phyloP scores from a whole-genome alignment of 2,329 filamentous ascomycete species.

The Fusarium sp. region DNA sequence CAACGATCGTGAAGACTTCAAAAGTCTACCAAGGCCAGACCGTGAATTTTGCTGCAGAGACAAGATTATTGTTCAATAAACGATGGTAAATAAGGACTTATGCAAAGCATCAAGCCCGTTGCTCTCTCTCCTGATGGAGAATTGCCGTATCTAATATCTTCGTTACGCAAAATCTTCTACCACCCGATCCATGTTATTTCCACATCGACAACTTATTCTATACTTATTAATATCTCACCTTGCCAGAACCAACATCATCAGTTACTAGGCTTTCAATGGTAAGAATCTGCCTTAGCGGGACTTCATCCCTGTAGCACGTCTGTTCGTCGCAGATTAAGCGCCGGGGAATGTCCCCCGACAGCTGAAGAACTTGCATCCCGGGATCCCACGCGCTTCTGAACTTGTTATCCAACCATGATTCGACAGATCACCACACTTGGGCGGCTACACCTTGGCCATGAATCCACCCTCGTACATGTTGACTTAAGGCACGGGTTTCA shows the following conservation, averaged over 20 bases:
- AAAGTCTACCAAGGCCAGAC: no score
- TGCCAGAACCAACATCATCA: no score
- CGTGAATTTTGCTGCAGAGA: no score
- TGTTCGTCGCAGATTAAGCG: slow-evolving; percentile 10
- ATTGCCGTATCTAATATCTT: neutral
- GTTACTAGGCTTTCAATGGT: neutral
- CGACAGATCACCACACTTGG: neutral
- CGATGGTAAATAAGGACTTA: no score
- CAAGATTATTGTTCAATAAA: no score
- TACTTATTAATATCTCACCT: neutral
- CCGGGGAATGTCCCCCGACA: neutral
- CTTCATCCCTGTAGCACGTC: neutral
- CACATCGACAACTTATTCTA: neutral
- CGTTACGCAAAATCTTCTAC: neutral
- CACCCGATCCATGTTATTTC: neutral
- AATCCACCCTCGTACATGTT: neutral
- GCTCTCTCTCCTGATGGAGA: no score
- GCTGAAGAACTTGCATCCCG: neutral
- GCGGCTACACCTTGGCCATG: neutral
- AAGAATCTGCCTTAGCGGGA: neutral
- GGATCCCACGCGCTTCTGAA: slow-evolving; percentile 5
- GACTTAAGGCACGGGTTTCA: slow-evolving; percentile 3
- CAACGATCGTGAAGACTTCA: neutral
- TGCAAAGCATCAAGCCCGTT: no score
- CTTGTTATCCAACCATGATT: neutral